Conservation (phyloP, 257 asterid genomes). For the Penstemon barbatus region DNA sequence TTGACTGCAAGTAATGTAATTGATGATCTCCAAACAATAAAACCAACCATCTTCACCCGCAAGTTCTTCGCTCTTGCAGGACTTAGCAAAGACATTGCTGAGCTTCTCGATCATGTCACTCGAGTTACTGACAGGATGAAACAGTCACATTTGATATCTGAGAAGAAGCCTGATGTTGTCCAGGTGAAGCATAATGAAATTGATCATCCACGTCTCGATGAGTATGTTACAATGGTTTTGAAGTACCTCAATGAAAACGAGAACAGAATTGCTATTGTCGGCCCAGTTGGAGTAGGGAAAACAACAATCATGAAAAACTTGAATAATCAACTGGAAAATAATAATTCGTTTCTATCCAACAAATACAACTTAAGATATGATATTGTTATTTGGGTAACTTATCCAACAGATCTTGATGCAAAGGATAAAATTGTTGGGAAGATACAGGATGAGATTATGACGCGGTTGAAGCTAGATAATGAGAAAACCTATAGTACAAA, state of each 20-base stretch:
- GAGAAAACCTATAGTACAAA: not conserved
- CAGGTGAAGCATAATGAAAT: slow-evolving; percentile 14
- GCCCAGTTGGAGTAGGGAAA: slow-evolving; percentile 28
- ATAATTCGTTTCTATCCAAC: too few relatives aligned
- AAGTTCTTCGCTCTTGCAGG: slow-evolving; percentile 27
- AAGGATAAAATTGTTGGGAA: not conserved
- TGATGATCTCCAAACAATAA: not conserved
- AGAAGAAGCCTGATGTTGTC: slow-evolving; percentile 16
- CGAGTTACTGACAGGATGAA: not conserved
- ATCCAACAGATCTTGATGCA: not conserved
- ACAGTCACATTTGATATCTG: slow-evolving; percentile 2
- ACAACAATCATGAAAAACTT: slow-evolving; percentile 19
- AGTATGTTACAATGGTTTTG: slow-evolving; percentile 6
- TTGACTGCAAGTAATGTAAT: not conserved
- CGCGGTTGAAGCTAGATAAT: slow-evolving; percentile 10
- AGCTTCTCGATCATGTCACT: slow-evolving; percentile 14
- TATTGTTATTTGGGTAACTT: slow-evolving; percentile 17
- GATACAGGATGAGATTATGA: slow-evolving; percentile 27
- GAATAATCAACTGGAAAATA: slow-evolving; percentile 23
- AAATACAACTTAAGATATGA: not conserved
- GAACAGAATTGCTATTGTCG: slow-evolving; percentile 22
- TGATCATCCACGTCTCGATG: slow-evolving; percentile 14
- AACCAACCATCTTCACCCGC: slow-evolving; percentile 24
- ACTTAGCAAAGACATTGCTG: slow-evolving; percentile 15
- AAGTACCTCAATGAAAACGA: slow-evolving; percentile 14